Conservation (phyloP, 2,329 filamentous ascomycete species). For the Lizonia empirigonia region DNA sequence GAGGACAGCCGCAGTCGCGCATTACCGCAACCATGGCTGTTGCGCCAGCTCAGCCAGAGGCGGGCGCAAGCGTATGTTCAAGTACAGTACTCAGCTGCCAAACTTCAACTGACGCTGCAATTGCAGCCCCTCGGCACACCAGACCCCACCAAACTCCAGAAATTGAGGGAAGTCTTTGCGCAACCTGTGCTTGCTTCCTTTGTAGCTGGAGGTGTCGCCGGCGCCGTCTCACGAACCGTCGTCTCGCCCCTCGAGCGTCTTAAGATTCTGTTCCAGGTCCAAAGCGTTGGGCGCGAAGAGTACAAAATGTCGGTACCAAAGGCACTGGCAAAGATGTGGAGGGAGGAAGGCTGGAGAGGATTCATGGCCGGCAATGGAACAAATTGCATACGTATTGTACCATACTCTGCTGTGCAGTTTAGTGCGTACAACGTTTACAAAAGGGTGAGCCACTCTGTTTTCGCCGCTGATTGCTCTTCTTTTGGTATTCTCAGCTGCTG, state of each 20-base stretch:
- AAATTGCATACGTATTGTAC: constrained; percentile 97
- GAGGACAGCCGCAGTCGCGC: constrained; percentile 26
- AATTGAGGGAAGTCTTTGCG: constrained; percentile 58
- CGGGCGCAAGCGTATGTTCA: constrained; percentile 33
- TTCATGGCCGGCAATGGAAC: constrained; percentile 98
- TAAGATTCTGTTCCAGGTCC: constrained; percentile 97
- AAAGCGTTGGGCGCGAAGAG: constrained; percentile 86
- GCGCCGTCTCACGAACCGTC: constrained; percentile 95
- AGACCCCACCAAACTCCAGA: constrained; percentile 31
- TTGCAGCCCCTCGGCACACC: constrained; percentile 24
- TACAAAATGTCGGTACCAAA: constrained; percentile 92
- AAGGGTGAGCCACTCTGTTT: constrained; percentile 63
- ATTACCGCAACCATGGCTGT: constrained; percentile 26
- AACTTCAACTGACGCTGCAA: constrained; percentile 22
- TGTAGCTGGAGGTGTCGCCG: constrained; percentile 89
- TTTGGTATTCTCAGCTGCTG: neutral
- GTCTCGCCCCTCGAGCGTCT: constrained; percentile 94
- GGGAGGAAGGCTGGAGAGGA: constrained; percentile 93
- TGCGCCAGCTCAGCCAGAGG: constrained; percentile 22
- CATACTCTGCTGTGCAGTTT: constrained; percentile 97
- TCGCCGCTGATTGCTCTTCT: neutral
- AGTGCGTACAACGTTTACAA: constrained; percentile 98
- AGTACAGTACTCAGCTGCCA: neutral
- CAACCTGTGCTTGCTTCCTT: constrained; percentile 91
- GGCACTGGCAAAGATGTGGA: constrained; percentile 93